A percentile compares a stretch with the other conserved stretches of the same genome.
phyloP scores from a whole-genome alignment of 202 grass and related monocot genomes.

The Cymbopogon flexuosus region DNA sequence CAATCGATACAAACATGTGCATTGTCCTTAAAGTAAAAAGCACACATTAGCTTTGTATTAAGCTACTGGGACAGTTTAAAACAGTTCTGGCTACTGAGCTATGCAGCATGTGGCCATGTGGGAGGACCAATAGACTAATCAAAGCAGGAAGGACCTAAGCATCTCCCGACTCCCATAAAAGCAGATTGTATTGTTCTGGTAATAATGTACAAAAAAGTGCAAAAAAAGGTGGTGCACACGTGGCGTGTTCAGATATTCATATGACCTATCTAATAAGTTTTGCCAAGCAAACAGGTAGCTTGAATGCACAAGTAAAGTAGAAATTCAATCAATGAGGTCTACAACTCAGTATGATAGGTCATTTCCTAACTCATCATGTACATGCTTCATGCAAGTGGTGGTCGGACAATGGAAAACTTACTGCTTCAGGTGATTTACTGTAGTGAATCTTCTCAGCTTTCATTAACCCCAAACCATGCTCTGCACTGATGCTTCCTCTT shows the following conservation, averaged over 20 bases:
- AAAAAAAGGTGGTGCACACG: not conserved
- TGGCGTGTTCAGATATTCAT: not conserved
- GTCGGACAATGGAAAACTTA: slow-evolving; percentile 36
- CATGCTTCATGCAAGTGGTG: not conserved
- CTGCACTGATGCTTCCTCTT: slow-evolving; percentile 93
- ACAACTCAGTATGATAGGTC: not conserved
- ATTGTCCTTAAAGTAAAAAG: not conserved
- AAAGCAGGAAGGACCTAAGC: not conserved
- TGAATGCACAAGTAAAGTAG: not conserved
- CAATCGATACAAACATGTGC: not conserved
- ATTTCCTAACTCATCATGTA: not conserved
- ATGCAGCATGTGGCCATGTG: not conserved
- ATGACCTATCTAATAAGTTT: not conserved
- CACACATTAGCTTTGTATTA: not conserved
- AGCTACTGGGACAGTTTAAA: not conserved
- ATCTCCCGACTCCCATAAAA: not conserved
- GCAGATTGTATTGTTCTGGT: not conserved
- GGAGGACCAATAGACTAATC: not conserved
- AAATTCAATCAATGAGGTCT: not conserved
- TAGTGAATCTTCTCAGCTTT: slow-evolving; percentile 97
- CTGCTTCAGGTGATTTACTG: slow-evolving; percentile 85
- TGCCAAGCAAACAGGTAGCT: not conserved
- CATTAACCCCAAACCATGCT: slow-evolving; percentile 88
- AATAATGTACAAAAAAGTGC: not conserved
- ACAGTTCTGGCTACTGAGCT: not conserved